These are phyloP conservation scores for Neonothopanus nambi DNA, from an alignment of 1,284 basidiomycete species.

Conservation along the genomic window DNA sequence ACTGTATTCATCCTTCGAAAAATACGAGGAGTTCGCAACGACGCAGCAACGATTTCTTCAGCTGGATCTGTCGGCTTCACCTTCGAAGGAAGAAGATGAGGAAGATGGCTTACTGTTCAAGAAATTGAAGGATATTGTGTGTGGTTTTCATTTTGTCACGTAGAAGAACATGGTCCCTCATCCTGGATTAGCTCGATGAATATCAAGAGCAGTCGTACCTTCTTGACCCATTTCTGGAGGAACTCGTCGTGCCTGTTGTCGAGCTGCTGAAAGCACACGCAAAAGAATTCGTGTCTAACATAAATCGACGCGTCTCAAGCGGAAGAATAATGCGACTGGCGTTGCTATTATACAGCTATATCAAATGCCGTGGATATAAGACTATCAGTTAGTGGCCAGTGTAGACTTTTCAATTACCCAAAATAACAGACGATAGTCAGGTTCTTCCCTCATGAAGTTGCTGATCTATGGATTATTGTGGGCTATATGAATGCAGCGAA, in stretches of 20 bases:
- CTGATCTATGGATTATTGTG: slow-evolving; percentile 78
- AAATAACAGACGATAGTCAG: slow-evolving; percentile 55
- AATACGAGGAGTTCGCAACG: slow-evolving; percentile 55
- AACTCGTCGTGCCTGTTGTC: slow-evolving; percentile 79
- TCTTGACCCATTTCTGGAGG: slow-evolving; percentile 93
- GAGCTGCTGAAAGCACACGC: slow-evolving; percentile 63
- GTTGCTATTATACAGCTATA: slow-evolving; percentile 76
- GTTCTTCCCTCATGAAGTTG: slow-evolving; percentile 89
- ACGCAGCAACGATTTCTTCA: slow-evolving; percentile 55
- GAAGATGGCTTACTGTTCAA: slow-evolving; percentile 40
- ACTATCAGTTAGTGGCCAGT: slow-evolving; percentile 72
- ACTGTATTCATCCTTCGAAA: slow-evolving; percentile 60
- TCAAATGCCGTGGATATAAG: slow-evolving; percentile 92
- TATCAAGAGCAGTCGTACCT: slow-evolving; percentile 96
- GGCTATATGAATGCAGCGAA: slow-evolving; percentile 58
- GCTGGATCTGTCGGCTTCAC: slow-evolving; percentile 47
- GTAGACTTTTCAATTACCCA: slow-evolving; percentile 10
- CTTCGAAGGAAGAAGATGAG: slow-evolving; percentile 44
- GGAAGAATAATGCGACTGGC: slow-evolving; percentile 57
- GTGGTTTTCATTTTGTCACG: slow-evolving; percentile 3
- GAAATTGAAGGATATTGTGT: slow-evolving; percentile 39
- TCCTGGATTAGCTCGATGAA: slow-evolving; percentile 66
- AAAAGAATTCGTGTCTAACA: slow-evolving; percentile 41
- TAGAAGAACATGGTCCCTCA: not conserved
- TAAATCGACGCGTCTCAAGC: slow-evolving; percentile 34